phyloP scores from a whole-genome alignment of 2,329 filamentous ascomycete genomes.

The Neopestalotiopsis sp. region DNA sequence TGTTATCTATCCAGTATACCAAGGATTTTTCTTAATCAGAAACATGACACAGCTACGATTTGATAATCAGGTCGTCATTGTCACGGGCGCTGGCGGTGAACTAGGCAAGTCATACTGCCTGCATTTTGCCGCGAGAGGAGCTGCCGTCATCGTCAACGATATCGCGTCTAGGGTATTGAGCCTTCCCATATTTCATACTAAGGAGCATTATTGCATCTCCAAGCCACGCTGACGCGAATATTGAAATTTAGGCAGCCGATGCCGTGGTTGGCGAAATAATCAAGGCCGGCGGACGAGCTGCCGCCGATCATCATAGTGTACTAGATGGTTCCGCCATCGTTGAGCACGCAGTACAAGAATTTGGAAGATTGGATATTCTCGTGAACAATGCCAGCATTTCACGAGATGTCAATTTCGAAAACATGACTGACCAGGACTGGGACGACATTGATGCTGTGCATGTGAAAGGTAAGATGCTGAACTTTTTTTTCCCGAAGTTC shows the following conservation, averaged over 20 bases:
- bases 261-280: constrained; percentile 84
- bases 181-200: too few relatives aligned
- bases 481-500: too few relatives aligned
- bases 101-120: constrained; percentile 83
- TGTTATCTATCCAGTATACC: too few relatives aligned
- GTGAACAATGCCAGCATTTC: constrained; percentile 98
- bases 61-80: constrained; percentile 87
- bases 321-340: constrained; percentile 95
- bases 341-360: constrained; percentile 80
- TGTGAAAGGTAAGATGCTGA: constrained; percentile 61
- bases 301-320: constrained; percentile 96
- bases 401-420: constrained; percentile 96
- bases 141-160: constrained; percentile 96
- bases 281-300: constrained; percentile 88
- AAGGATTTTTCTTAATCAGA: too few relatives aligned
- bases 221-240: too few relatives aligned
- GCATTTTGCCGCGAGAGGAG: constrained; percentile 87
- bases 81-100: constrained; percentile 85
- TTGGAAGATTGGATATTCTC: constrained; percentile 89
- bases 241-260: constrained; percentile 71
- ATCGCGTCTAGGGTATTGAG: constrained; percentile 79
- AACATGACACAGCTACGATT: constrained; percentile 61
- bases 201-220: too few relatives aligned
- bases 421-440: constrained; percentile 97
- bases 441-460: constrained; percentile 93